phyloP scores from a whole-genome alignment of 2,329 filamentous ascomycete genomes.

The Diaporthe eres region DNA sequence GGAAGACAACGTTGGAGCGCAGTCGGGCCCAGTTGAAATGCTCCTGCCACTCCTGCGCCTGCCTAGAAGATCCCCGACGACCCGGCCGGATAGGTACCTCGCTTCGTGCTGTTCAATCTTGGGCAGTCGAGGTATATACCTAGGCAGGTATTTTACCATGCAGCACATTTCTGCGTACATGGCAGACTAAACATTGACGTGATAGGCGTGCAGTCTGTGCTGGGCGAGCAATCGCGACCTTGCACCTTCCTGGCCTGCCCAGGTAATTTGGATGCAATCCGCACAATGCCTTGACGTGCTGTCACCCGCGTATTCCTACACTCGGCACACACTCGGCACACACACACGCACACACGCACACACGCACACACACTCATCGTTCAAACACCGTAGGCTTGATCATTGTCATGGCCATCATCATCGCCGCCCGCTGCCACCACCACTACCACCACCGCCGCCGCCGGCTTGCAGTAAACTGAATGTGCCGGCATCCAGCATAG shows the following conservation, averaged over 20 bases:
- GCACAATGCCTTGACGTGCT: slow-evolving; percentile 3
- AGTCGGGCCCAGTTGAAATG: not conserved
- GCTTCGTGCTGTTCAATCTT: not conserved
- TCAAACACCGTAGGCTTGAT: not conserved
- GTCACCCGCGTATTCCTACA: slow-evolving; percentile 10
- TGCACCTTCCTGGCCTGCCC: not conserved
- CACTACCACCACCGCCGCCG: not conserved
- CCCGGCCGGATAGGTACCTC: slow-evolving; percentile 4
- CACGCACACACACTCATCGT: not conserved
- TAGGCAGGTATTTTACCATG: not conserved
- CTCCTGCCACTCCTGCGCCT: slow-evolving; percentile 20
- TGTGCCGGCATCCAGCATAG: slow-evolving; percentile 30
- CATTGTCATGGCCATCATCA: not conserved
- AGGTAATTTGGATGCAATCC: not conserved
- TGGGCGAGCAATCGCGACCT: slow-evolving; percentile 10
- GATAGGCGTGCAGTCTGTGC: not conserved
- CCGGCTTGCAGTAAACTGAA: slow-evolving; percentile 16
- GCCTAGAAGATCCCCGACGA: slow-evolving; percentile 2
- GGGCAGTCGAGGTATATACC: not conserved
- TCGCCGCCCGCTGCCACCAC: not conserved
- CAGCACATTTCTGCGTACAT: not conserved
- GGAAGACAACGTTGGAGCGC: slow-evolving; percentile 15
- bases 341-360: not conserved
- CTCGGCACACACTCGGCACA: not conserved
- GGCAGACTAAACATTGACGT: not conserved